Base-by-base conservation (phyloP, 2,329 filamentous ascomycete genomes). In the Epicoccum sorghinum region DNA sequence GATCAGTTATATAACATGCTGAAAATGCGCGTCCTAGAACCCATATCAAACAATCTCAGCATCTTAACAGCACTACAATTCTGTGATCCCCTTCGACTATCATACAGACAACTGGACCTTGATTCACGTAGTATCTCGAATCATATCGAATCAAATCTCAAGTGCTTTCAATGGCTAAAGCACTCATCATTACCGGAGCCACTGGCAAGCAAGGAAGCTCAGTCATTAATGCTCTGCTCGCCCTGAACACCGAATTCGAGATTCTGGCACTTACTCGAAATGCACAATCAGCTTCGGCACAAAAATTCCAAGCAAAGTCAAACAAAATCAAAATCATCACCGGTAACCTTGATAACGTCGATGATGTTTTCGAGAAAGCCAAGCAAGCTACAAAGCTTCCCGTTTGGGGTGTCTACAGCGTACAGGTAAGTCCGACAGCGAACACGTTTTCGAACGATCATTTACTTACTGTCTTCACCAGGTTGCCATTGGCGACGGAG, bases 221-320 rank as follows among this genome's bases (percentile, higher is more conserved):
- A 12, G 61, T 75, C 27, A 66, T 80, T 48, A 56, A 71, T 32
- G 74, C 76, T 4, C 65, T 80, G 3, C 66, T 79, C 44, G 57
- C 66, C 40, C 54, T 70, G 4, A 60, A 69, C 45, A 58, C 71
- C 30, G 52, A 57, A 14, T 78, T 82, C 54, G 74, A 81, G 13
- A 83, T 87, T 37, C 75, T 85, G 8, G 85, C 84, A 7, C 74
- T 86, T 23, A 86, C 83, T 3, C 79, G 85, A 51, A 77, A 86
- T 58, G 60, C 78, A 1, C 65, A 74, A 32, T 83, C 82, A 0
- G 47, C 70, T 3, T 77, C 77, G 1, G 82, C 84, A 1, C 76
- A 84, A 62, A 77, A 73, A 22, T 78, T 85, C 8, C 61, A 70
- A 4, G 50, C 73, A 7, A 74, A 79, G 57, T 80, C 78, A 0